Evolutionary conservation across 2,329 filamentous ascomycete genomes (phyloP).

Genomic region (Neurospora sp.): DNA sequence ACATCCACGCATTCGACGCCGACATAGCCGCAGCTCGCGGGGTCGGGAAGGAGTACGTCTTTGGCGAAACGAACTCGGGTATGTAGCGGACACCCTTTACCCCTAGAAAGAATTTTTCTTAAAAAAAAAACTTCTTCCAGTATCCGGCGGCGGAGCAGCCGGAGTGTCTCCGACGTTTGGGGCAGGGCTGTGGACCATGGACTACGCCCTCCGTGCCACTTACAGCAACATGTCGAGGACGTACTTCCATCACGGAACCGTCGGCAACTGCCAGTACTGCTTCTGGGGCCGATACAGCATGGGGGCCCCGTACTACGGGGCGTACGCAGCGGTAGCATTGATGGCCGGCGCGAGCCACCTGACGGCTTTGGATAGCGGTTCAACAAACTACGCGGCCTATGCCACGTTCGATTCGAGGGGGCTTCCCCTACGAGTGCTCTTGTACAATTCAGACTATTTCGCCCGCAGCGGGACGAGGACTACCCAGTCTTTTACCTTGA

Average conservation of each 20-base stretch:
- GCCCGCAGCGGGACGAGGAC: slow-evolving; percentile 22
- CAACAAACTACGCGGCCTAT: slow-evolving; percentile 33
- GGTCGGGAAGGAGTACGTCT: slow-evolving; percentile 33
- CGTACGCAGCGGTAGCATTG: slow-evolving; percentile 35
- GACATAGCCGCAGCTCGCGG: slow-evolving; percentile 30
- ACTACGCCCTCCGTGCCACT: slow-evolving; percentile 30
- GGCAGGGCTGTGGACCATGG: slow-evolving; percentile 40
- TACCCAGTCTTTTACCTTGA: slow-evolving; percentile 31
- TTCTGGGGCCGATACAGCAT: slow-evolving; percentile 38
- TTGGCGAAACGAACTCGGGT: slow-evolving; percentile 42
- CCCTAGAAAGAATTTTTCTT: not conserved
- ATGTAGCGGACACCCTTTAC: not conserved
- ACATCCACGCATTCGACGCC: slow-evolving; percentile 28
- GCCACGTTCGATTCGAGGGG: slow-evolving; percentile 30
- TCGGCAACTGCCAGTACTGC: slow-evolving; percentile 41
- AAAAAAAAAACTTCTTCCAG: slow-evolving; percentile 9
- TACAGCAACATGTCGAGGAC: slow-evolving; percentile 27
- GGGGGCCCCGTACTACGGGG: slow-evolving; percentile 42
- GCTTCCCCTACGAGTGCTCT: slow-evolving; percentile 27
- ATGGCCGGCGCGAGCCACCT: slow-evolving; percentile 33
- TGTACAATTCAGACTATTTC: slow-evolving; percentile 37
- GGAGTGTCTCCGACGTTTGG: slow-evolving; percentile 35
- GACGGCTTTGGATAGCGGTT: slow-evolving; percentile 34
- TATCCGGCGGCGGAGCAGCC: slow-evolving; percentile 28
- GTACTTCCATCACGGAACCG: slow-evolving; percentile 43